Evolutionary conservation across 345 rosid genomes (phyloP).

Genomic region (Aquilaria malaccensis): DNA sequence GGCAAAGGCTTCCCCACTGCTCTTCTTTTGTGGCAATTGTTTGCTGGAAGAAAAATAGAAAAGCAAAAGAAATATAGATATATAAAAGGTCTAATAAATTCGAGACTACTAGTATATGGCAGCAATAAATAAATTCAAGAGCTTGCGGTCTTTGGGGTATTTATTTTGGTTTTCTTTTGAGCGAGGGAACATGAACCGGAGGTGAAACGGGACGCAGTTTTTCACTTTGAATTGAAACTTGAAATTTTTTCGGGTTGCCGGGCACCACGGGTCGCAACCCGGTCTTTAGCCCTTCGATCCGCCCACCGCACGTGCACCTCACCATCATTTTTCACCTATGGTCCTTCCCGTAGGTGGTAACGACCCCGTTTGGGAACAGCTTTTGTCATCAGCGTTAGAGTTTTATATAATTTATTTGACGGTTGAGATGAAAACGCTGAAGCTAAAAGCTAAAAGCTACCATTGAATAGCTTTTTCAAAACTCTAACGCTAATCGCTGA

Average conservation of each 20-base stretch:
- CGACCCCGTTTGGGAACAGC: too few species aligned
- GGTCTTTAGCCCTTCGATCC: conserved; percentile 26
- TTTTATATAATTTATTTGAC: too few species aligned
- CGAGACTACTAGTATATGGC: too few species aligned
- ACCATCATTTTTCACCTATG: too few species aligned
- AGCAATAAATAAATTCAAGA: neutral
- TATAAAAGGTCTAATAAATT: conserved; percentile 14
- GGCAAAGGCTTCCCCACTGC: conserved; percentile 24
- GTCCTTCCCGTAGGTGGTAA: too few species aligned
- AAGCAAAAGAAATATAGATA: conserved; percentile 7
- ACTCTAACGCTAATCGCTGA: too few species aligned
- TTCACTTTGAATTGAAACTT: neutral
- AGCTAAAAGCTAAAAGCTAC: too few species aligned
- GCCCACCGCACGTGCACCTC: conserved; percentile 40
- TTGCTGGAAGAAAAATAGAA: conserved; percentile 12
- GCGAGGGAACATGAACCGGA: too few species aligned
- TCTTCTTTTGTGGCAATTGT: conserved; percentile 29
- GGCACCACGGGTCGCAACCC: conserved; percentile 31
- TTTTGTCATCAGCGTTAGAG: too few species aligned
- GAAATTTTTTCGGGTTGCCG: conserved; percentile 19
- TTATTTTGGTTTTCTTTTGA: neutral
- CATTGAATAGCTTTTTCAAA: too few species aligned
- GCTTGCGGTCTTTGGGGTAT: neutral
- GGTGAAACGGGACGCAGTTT: neutral
- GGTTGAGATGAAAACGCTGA: too few species aligned